These are phyloP conservation scores for Thraustotheca clavata DNA, from an alignment of 352 stramenopile species.

Conservation along the genomic window DNA sequence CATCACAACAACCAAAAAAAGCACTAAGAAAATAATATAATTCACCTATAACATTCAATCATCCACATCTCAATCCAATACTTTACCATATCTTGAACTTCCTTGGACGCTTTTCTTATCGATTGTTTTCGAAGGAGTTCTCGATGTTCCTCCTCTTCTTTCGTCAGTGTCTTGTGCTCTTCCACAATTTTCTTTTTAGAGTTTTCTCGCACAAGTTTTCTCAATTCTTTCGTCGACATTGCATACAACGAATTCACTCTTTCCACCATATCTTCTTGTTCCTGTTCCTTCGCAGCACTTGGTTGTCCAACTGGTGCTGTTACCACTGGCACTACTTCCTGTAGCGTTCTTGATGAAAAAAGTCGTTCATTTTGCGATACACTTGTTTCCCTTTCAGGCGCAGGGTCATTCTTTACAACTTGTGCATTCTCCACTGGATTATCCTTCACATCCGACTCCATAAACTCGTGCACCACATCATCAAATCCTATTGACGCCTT, in stretches of 20 bases:
- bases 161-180: not conserved
- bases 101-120: not conserved
- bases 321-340: too few species aligned
- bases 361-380: too few species aligned
- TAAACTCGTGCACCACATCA: too few species aligned
- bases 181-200: not conserved
- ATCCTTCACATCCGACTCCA: too few species aligned
- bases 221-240: not conserved
- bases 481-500: too few species aligned
- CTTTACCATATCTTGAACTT: slow-evolving; percentile 17
- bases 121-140: slow-evolving; percentile 7
- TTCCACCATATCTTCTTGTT: too few species aligned
- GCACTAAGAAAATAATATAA: slow-evolving; percentile 9
- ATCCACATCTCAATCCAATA: not conserved
- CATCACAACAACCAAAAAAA: slow-evolving; percentile 7
- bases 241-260: not conserved
- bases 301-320: too few species aligned
- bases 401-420: too few species aligned
- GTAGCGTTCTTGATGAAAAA: too few species aligned
- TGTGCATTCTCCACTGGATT: too few species aligned
- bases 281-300: too few species aligned
- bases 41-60: not conserved
- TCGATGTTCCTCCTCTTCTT: not conserved
- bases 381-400: too few species aligned
- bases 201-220: not conserved